phyloP scores from a whole-genome alignment of 495 filamentous ascomycete genomes.

The Choiromyces venosus region DNA sequence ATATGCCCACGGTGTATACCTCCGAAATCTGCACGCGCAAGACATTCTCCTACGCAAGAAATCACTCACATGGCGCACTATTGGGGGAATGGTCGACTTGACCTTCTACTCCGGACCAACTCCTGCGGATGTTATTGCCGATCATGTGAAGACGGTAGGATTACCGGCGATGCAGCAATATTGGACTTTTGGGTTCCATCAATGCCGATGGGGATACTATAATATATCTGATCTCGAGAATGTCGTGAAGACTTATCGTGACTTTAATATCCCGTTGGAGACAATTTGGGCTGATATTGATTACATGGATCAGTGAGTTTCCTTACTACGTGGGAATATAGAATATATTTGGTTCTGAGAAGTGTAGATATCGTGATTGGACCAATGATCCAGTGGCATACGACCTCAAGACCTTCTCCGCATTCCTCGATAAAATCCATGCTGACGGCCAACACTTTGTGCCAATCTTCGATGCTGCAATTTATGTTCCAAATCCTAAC shows the following conservation, averaged over 20 bases:
- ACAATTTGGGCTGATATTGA: slow-evolving; percentile 88
- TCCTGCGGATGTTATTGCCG: slow-evolving; percentile 64
- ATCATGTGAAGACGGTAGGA: slow-evolving; percentile 68
- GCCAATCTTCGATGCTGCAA: slow-evolving; percentile 77
- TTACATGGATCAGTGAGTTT: slow-evolving; percentile 55
- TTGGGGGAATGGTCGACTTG: slow-evolving; percentile 83
- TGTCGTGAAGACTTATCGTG: slow-evolving; percentile 71
- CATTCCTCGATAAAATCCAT: slow-evolving; percentile 62
- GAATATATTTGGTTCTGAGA: background rate
- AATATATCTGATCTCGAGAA: slow-evolving; percentile 74
- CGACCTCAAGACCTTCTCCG: background rate
- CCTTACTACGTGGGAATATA: slow-evolving; percentile 51
- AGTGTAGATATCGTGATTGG: background rate
- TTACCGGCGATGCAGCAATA: slow-evolving; percentile 74
- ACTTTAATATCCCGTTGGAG: slow-evolving; percentile 71
- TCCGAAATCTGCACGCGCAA: slow-evolving; percentile 80
- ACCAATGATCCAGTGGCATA: background rate
- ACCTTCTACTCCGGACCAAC: slow-evolving; percentile 74
- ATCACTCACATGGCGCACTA: slow-evolving; percentile 76
- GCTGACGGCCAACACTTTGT: slow-evolving; percentile 65
- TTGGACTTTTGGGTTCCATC: slow-evolving; percentile 78
- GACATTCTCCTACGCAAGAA: slow-evolving; percentile 73
- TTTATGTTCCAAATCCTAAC: slow-evolving; percentile 69
- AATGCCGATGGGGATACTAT: slow-evolving; percentile 75
- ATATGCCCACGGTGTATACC: slow-evolving; percentile 73